These are phyloP conservation scores for Kingdonia uniflora DNA, from an alignment of 164 flowering plant species.

Conservation along the genomic window DNA sequence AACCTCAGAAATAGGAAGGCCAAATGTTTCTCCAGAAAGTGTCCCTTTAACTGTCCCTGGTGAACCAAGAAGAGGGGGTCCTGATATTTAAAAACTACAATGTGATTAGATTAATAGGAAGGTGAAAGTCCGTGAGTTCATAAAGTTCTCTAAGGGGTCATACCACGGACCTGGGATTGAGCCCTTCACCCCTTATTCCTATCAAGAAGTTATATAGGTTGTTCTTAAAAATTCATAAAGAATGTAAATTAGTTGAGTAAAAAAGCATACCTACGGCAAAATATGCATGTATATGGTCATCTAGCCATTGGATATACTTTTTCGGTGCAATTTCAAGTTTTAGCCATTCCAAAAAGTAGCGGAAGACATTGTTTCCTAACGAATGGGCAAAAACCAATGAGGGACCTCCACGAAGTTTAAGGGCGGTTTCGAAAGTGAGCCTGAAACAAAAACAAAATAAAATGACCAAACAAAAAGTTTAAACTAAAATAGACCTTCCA, in stretches of 20 bases:
- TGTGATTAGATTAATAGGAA: neutral
- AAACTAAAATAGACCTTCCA: too few species aligned
- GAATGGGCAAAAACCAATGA: constrained; percentile 96
- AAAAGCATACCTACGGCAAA: constrained; percentile 85
- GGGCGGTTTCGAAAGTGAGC: constrained; percentile 91
- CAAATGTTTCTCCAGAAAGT: constrained; percentile 76
- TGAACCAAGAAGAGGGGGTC: constrained; percentile 91
- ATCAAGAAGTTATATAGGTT: too few species aligned
- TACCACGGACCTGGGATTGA: constrained; percentile 1
- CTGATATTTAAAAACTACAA: constrained; percentile 26
- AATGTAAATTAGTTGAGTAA: constrained; percentile 2
- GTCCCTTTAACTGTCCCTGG: constrained; percentile 57
- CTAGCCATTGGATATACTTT: constrained; percentile 72
- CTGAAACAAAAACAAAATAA: constrained; percentile 29
- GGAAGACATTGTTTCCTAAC: constrained; percentile 87
- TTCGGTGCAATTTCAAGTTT: constrained; percentile 97
- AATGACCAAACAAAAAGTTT: neutral
- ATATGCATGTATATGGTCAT: constrained; percentile 93
- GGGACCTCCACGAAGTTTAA: constrained; percentile 94
- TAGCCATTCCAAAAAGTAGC: constrained; percentile 96
- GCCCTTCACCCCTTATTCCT: too few species aligned
- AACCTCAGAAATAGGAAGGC: constrained; percentile 95
- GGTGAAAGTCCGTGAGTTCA: too few species aligned
- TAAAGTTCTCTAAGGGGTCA: neutral
- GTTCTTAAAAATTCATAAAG: neutral